Percentiles rank a stretch among this genome's conserved stretches.
phyloP scores from a whole-genome alignment of 768 basidiomycete species.

The Tulasnella sp. region DNA sequence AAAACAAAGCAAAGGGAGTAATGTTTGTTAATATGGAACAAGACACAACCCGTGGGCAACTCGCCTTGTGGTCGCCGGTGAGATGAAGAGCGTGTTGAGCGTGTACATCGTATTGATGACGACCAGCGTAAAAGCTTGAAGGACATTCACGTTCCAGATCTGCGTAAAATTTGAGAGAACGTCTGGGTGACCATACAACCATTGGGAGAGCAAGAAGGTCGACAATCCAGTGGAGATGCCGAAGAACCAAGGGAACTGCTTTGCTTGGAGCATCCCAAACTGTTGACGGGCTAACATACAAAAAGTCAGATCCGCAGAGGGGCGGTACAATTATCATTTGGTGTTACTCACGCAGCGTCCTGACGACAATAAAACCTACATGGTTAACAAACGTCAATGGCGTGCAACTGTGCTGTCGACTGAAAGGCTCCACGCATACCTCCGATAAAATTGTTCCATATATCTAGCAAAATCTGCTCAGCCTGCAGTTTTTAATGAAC shows the following conservation, averaged over 20 bases:
- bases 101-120: constrained; percentile 40
- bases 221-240: constrained; percentile 45
- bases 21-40: constrained; percentile 11
- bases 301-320: too few relatives aligned
- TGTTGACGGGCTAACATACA: constrained; percentile 48
- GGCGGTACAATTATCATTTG: not conserved
- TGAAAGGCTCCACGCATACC: not conserved
- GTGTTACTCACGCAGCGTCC: constrained; percentile 41
- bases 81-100: constrained; percentile 57
- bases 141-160: constrained; percentile 48
- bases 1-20: not conserved
- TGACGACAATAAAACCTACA: constrained; percentile 50
- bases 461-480: not conserved
- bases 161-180: constrained; percentile 39
- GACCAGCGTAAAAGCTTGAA: constrained; percentile 50
- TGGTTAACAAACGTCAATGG: not conserved
- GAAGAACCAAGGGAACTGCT: constrained; percentile 68
- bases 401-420: too few relatives aligned
- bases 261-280: constrained; percentile 64
- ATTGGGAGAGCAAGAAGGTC: constrained; percentile 43
- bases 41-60: too few relatives aligned
- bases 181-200: constrained; percentile 48
- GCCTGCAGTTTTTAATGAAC: not conserved
- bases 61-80: constrained; percentile 60
- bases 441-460: constrained; percentile 5